Evolutionary conservation across 2,329 filamentous ascomycete genomes (phyloP), one percentile per base, ranked within the genome.

Genomic region (Onygena corvina): DNA sequence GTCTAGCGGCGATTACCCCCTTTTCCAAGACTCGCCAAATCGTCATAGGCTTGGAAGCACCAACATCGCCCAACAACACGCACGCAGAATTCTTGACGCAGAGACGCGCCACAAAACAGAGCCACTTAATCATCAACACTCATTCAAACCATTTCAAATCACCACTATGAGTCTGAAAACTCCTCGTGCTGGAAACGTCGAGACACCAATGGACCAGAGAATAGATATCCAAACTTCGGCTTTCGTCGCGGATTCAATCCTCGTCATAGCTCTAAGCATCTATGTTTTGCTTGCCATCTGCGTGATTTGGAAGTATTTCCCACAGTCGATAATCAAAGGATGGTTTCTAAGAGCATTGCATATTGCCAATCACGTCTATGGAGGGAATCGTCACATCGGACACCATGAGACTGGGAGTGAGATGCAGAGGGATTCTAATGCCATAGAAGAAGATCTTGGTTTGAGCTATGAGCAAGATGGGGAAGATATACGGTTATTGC

Each of bases 331-430:
- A 16, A 23, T 14, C 9, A 46, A 25, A 16, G 20, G 23, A 3
- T 16, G 27, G 11, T 1, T 30, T 9, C 18, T 21, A 3, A 30
- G 16, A 3, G 38, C 16, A 3, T 48, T 8, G n/a, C n/a, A 14
- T 46, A 52, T 54, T 4, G 52, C 49, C n/a, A 56, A 58, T 47
- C 52, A 53, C 29, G 54, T 58, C 46, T 53, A 52, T 38, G n/a
- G 50, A 55, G 38, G 46, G 51, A 46, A 53, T 50, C 45, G 52
- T 57, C 34, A 42, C 36, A 27, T 7, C 36, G 9, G 21, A n/a
- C 14, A 20, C 7, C 25, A 2, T 20, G n/a, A n/a, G n/a, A n/a
- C n/a, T n/a, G n/a, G n/a, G n/a, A n/a, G n/a, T n/a, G n/a, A n/a
- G n/a, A n/a, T n/a, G n/a, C n/a, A n/a, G n/a, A n/a, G n/a, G n/a